Evolutionary conservation across 2,329 filamentous ascomycete species (phyloP).

Genomic region (Celoporthe dispersa): DNA sequence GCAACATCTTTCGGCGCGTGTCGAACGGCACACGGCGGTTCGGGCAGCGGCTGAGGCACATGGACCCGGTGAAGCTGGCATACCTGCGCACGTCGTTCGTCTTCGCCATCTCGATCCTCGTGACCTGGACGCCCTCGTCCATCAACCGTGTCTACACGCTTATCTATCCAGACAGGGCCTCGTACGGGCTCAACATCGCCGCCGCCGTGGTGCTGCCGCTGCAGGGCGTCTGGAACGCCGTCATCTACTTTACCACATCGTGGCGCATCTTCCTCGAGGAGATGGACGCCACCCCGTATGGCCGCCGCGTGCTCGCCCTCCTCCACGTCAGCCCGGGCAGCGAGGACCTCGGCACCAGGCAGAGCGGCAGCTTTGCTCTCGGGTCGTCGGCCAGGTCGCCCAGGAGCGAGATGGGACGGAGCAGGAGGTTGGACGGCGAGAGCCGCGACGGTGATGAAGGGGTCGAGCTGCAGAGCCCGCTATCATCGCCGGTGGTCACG

Average conservation of each 20-base stretch:
- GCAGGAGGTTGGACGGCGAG: slow-evolving; percentile 22
- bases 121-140: slow-evolving; percentile 69
- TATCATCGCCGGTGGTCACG: neutral
- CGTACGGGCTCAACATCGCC: slow-evolving; percentile 70
- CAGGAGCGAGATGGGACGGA: slow-evolving; percentile 28
- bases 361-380: slow-evolving; percentile 25
- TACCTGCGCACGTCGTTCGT: slow-evolving; percentile 66
- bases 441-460: slow-evolving; percentile 14
- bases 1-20: slow-evolving; percentile 29
- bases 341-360: neutral
- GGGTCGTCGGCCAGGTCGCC: slow-evolving; percentile 19
- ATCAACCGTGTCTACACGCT: slow-evolving; percentile 76
- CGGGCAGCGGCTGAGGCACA: slow-evolving; percentile 42
- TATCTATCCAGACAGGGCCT: slow-evolving; percentile 54
- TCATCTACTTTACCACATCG: slow-evolving; percentile 76
- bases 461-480: slow-evolving; percentile 22
- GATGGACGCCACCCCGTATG: slow-evolving; percentile 23
- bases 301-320: slow-evolving; percentile 6
- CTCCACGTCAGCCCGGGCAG: slow-evolving; percentile 13
- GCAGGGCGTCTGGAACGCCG: slow-evolving; percentile 80
- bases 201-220: slow-evolving; percentile 75
- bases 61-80: slow-evolving; percentile 63
- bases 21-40: slow-evolving; percentile 31
- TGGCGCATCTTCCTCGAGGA: slow-evolving; percentile 42
- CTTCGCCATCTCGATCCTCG: slow-evolving; percentile 63